Base-by-base conservation (phyloP, 345 rosid genomes). In the Carallia brachiata region DNA sequence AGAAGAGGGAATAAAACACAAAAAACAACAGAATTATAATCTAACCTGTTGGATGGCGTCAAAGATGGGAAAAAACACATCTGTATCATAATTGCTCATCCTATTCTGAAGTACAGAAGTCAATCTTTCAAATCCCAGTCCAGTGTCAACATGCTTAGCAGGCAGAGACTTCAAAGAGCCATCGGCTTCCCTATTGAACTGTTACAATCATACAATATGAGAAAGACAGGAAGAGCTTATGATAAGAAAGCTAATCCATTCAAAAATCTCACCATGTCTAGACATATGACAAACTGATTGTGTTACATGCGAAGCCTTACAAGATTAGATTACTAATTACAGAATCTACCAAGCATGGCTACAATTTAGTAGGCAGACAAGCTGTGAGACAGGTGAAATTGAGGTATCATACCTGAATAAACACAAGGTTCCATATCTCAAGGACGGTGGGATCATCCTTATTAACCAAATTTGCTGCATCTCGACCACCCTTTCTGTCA, bases 81-180 rank as follows among this genome's bases (percentile, higher is more conserved):
- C 99, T 68, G 99, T 95, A 74, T 95, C 99, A 75, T 92, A 95
- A 77, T 90, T 95, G 94, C 98, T 95, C 97, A 95, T 92, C 86
- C 86, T 90, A 79, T 89, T 88, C 80, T 95, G 99, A 64, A 95
- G 92, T 68, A 92, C 79, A 57, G 97, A 90, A 75, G 97, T 87
- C 81, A 95, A 75, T 77, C 98, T 89, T 83, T 95, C 99, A 67
- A 95, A 92, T 27, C 99, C 99, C 99, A 95, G 0, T 69, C 99
- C 99, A 40, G 97, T 95, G 75, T 95, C 99, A 73, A 95, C 99
- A 85, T 95, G 99, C 90, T 89, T 90, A 67, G 98, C 90, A 50
- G 99, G 99, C 61, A 95, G 84, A 78, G 89, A 79, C 78, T 89
- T 95, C 68, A 95, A 81, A 44, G 93, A 82, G 36, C 96, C 91